phyloP scores from a whole-genome alignment of 1,284 basidiomycete genomes.

The Fomitiporia mediterranea region DNA sequence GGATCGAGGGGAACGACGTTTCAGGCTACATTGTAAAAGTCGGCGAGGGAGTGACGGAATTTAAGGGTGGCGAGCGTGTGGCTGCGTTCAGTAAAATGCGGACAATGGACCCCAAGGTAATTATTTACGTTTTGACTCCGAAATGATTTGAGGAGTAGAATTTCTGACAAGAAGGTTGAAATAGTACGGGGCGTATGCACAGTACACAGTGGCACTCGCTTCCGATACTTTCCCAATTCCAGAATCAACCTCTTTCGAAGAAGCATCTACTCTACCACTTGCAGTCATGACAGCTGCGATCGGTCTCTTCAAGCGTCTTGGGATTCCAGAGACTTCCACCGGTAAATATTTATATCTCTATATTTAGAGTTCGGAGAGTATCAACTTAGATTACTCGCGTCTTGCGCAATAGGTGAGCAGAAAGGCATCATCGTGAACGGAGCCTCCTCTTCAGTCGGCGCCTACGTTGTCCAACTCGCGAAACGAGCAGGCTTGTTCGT shows the following conservation, averaged over 20 bases:
- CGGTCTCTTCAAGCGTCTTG: conserved; percentile 28
- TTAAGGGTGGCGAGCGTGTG: conserved; percentile 20
- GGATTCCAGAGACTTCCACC: conserved; percentile 21
- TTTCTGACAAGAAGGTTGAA: not conserved
- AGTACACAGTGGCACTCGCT: conserved; percentile 13
- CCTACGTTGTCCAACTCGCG: conserved; percentile 31
- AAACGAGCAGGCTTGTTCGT: conserved; percentile 26
- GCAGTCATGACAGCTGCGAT: conserved; percentile 32
- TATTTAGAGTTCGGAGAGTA: not conserved
- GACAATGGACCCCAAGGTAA: conserved; percentile 8
- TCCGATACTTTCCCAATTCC: conserved; percentile 9
- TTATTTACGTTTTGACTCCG: too few species aligned
- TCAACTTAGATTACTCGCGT: not conserved
- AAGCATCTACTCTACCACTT: conserved; percentile 31
- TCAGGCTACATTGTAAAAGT: conserved; percentile 19
- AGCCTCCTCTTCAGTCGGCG: conserved; percentile 31
- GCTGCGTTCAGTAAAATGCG: conserved; percentile 26
- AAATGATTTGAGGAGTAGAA: not conserved
- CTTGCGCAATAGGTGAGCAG: not conserved
- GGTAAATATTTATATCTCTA: not conserved
- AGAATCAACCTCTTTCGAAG: conserved; percentile 26
- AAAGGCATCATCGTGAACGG: conserved; percentile 30
- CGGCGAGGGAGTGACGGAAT: conserved; percentile 20
- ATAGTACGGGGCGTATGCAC: conserved; percentile 17
- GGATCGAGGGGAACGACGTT: conserved; percentile 22